phyloP scores from a whole-genome alignment of 306 rosid species.

The Rubus idaeus region DNA sequence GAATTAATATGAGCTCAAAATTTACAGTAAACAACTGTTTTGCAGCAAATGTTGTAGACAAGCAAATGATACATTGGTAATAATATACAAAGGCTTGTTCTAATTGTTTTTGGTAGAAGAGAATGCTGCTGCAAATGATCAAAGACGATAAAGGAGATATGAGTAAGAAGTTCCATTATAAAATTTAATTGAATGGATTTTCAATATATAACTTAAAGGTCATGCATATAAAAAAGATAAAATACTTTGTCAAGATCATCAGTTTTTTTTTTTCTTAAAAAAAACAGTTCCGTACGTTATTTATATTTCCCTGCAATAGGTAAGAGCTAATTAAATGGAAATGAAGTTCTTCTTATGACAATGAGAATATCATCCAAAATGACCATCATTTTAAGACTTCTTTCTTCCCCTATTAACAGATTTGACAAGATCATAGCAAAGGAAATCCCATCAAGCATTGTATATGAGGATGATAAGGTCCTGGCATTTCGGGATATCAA shows the following conservation, averaged over 20 bases:
- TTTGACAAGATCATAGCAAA: conserved; percentile 88
- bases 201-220: not conserved
- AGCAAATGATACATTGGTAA: not conserved
- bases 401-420: conserved; percentile 35
- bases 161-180: not conserved
- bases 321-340: not conserved
- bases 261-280: not conserved
- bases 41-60: not conserved
- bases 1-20: not conserved
- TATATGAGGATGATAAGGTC: conserved; percentile 74
- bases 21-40: not conserved
- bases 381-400: not conserved
- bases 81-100: not conserved
- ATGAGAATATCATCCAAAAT: not conserved
- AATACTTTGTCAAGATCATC: not conserved
- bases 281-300: not conserved
- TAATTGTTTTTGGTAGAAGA: not conserved
- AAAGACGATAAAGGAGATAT: not conserved
- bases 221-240: not conserved
- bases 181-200: not conserved
- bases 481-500: conserved; percentile 77
- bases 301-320: not conserved
- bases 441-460: conserved; percentile 85
- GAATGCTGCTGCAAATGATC: not conserved
- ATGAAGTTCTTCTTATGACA: not conserved